Evolutionary conservation across 2,329 filamentous ascomycete species (phyloP).

Genomic region (Dothistroma septosporum): DNA sequence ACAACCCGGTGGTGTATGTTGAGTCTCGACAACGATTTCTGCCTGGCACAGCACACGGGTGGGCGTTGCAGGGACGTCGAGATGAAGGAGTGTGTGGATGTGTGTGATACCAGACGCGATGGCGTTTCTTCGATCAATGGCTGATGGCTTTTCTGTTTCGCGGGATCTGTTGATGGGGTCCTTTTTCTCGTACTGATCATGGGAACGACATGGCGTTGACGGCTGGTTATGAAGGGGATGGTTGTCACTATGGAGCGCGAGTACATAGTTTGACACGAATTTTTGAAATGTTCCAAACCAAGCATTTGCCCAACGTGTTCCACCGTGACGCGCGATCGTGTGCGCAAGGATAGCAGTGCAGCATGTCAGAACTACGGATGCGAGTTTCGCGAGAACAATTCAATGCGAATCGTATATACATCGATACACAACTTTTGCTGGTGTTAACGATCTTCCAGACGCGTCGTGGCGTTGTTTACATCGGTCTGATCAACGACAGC

Average conservation of each 20-base stretch:
- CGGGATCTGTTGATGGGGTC: slow-evolving; percentile 7
- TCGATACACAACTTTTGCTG: neutral
- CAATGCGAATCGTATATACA: neutral
- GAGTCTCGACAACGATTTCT: neutral
- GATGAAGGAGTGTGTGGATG: slow-evolving; percentile 3
- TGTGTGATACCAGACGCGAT: slow-evolving; percentile 10
- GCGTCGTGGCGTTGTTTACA: neutral
- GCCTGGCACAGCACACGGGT: neutral
- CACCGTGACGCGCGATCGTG: neutral
- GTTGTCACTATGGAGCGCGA: slow-evolving; percentile 15
- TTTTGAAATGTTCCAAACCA: slow-evolving; percentile 3
- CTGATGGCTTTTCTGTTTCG: slow-evolving; percentile 5
- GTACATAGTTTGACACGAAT: slow-evolving; percentile 16
- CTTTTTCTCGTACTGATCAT: slow-evolving; percentile 5
- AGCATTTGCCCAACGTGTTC: neutral
- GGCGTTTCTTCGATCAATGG: slow-evolving; percentile 1
- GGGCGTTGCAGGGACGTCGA: slow-evolving; percentile 8
- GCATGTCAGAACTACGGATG: neutral
- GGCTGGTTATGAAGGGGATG: slow-evolving; percentile 5
- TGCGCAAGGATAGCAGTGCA: neutral
- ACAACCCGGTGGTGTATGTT: slow-evolving; percentile 6
- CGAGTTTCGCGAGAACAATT: neutral
- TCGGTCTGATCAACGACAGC: too few species aligned
- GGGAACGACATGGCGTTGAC: slow-evolving; percentile 10
- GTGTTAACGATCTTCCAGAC: neutral